Evolutionary conservation across 2,329 filamentous ascomycete species (phyloP).

Genomic region (Pezicula carpinea): DNA sequence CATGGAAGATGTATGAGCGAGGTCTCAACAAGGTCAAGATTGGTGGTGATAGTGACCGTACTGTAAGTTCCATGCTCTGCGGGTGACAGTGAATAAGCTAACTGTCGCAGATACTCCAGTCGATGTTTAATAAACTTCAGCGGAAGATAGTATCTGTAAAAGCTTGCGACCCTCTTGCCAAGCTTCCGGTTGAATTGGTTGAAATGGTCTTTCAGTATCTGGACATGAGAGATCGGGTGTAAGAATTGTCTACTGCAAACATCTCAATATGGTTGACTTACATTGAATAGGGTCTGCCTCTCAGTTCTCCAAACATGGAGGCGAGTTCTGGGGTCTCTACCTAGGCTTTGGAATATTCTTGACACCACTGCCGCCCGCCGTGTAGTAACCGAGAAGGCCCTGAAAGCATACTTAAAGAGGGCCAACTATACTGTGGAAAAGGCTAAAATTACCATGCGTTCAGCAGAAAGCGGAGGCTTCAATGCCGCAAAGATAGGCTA

Average conservation of each 20-base stretch:
- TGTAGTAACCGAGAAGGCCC: constrained; percentile 14
- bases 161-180: constrained; percentile 25
- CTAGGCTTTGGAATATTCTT: constrained; percentile 25
- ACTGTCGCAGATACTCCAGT: constrained; percentile 24
- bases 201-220: constrained; percentile 26
- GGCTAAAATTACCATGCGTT: constrained; percentile 16
- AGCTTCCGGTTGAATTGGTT: constrained; percentile 29
- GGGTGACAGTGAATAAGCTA: neutral
- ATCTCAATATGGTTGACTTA: neutral
- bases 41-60: constrained; percentile 22
- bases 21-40: constrained; percentile 28
- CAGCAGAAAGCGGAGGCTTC: constrained; percentile 10
- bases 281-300: constrained; percentile 21
- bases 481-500: constrained; percentile 18
- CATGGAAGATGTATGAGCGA: constrained; percentile 29
- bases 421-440: constrained; percentile 24
- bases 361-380: constrained; percentile 19
- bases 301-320: constrained; percentile 27
- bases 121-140: constrained; percentile 24
- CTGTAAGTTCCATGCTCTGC: constrained; percentile 11
- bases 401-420: constrained; percentile 22
- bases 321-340: constrained; percentile 22
- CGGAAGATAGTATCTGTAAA: constrained; percentile 18
- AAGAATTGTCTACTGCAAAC: constrained; percentile 4
- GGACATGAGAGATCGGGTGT: constrained; percentile 25